These are phyloP conservation scores for Raphanus raphanistrum DNA, from an alignment of 345 rosid species.

Conservation along the genomic window DNA sequence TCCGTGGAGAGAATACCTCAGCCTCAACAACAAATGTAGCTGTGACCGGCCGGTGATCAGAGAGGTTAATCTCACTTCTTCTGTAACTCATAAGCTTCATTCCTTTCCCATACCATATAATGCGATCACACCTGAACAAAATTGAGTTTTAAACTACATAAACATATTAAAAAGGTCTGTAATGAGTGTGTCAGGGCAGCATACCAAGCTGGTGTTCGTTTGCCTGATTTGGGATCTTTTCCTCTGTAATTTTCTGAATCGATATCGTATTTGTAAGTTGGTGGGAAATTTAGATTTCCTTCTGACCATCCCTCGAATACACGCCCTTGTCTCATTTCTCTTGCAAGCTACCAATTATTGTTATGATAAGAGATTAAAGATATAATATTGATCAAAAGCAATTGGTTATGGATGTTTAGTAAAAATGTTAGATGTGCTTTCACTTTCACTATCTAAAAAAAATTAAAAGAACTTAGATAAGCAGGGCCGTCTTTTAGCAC, in stretches of 20 bases:
- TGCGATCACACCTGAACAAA: slow-evolving; percentile 72
- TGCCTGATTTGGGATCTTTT: slow-evolving; percentile 62
- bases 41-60: slow-evolving; percentile 90
- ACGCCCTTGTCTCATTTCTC: slow-evolving; percentile 67
- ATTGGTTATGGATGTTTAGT: not conserved
- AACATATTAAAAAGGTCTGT: not conserved
- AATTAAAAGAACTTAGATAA: no score
- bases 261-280: slow-evolving; percentile 82
- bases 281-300: slow-evolving; percentile 58
- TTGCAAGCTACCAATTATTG: slow-evolving; percentile 54
- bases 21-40: slow-evolving; percentile 76
- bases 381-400: not conserved
- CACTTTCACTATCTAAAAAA: no score
- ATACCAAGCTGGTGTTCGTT: slow-evolving; percentile 85
- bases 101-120: slow-evolving; percentile 81
- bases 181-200: not conserved
- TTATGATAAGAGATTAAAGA: not conserved
- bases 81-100: slow-evolving; percentile 71
- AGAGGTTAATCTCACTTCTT: slow-evolving; percentile 69
- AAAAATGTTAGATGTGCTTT: not conserved
- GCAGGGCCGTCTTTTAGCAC: no score
- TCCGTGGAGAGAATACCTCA: slow-evolving; percentile 70
- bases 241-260: slow-evolving; percentile 73
- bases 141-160: slow-evolving; percentile 2
- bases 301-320: slow-evolving; percentile 92